Evolutionary conservation across 495 filamentous ascomycete species (phyloP).

Genomic region (Tuber melanosporum): DNA sequence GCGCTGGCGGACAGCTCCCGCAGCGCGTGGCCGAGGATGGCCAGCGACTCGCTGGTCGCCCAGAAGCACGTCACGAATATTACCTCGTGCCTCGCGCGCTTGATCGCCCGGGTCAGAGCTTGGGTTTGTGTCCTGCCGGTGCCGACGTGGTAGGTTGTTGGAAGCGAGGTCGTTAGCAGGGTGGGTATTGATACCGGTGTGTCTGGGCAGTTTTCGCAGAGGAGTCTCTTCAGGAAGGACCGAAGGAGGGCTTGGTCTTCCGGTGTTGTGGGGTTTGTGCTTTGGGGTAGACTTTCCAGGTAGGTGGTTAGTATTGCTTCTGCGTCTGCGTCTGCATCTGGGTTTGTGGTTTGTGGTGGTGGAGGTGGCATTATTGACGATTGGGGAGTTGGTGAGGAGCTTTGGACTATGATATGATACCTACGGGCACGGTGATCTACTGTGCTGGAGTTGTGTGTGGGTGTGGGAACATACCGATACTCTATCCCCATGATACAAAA

Average conservation of each 20-base stretch:
- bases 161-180: slow-evolving; percentile 47
- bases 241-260: neutral
- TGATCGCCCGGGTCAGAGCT: slow-evolving; percentile 53
- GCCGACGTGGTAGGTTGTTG: slow-evolving; percentile 51
- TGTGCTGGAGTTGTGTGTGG: no score
- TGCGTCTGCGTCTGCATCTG: neutral
- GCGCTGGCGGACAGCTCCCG: slow-evolving; percentile 47
- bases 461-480: no score
- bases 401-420: no score
- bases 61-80: slow-evolving; percentile 74
- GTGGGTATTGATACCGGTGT: slow-evolving; percentile 25
- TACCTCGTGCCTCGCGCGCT: slow-evolving; percentile 54
- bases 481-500: no score
- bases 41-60: slow-evolving; percentile 54
- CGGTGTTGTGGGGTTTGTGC: neutral
- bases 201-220: slow-evolving; percentile 4
- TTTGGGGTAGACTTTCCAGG: neutral
- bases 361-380: neutral
- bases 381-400: neutral
- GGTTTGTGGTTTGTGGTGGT: neutral
- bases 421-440: no score
- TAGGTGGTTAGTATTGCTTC: neutral
- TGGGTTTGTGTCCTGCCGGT: slow-evolving; percentile 50
- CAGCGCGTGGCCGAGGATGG: slow-evolving; percentile 49
- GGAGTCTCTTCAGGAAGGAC: neutral